phyloP scores from a whole-genome alignment of 306 rosid genomes.

The Lupinus albus region DNA sequence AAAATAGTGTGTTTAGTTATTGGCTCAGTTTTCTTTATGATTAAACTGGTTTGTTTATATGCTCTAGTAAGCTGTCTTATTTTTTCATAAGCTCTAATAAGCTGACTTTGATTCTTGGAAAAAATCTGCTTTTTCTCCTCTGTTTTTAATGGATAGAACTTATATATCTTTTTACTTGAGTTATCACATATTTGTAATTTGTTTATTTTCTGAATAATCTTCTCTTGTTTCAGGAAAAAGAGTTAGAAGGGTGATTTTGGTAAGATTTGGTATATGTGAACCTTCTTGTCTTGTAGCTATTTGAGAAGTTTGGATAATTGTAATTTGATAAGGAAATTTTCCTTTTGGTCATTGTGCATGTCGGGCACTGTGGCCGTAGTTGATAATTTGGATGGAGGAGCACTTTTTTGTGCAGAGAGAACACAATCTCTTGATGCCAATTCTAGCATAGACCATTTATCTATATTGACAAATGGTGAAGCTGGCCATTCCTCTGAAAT shows the following conservation, averaged over 20 bases:
- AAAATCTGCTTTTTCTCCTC: neutral
- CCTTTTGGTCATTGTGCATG: slow-evolving; percentile 71
- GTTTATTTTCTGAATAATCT: neutral
- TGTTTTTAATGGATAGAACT: neutral
- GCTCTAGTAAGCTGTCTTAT: neutral
- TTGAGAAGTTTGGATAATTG: slow-evolving; percentile 37
- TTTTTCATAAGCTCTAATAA: neutral
- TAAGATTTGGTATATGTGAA: slow-evolving; percentile 31
- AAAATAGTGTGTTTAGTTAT: neutral
- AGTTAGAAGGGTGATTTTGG: slow-evolving; percentile 31
- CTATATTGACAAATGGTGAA: slow-evolving; percentile 52
- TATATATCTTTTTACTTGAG: neutral
- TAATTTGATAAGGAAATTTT: slow-evolving; percentile 43
- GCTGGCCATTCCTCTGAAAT: slow-evolving; percentile 54
- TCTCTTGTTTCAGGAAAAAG: slow-evolving; percentile 41
- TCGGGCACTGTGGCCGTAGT: slow-evolving; percentile 81
- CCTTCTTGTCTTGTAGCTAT: slow-evolving; percentile 43
- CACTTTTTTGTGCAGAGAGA: slow-evolving; percentile 61
- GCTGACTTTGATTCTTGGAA: slow-evolving; percentile 20
- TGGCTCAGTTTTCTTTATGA: neutral
- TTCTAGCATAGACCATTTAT: slow-evolving; percentile 43
- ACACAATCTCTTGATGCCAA: slow-evolving; percentile 61
- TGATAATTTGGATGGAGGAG: slow-evolving; percentile 58
- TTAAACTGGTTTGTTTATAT: slow-evolving; percentile 2
- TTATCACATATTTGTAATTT: slow-evolving; percentile 24